Evolutionary conservation across 1,139 yeast genomes (phyloP), one percentile per base, ranked within the genome.

Genomic region (Taiozyma sp.): DNA sequence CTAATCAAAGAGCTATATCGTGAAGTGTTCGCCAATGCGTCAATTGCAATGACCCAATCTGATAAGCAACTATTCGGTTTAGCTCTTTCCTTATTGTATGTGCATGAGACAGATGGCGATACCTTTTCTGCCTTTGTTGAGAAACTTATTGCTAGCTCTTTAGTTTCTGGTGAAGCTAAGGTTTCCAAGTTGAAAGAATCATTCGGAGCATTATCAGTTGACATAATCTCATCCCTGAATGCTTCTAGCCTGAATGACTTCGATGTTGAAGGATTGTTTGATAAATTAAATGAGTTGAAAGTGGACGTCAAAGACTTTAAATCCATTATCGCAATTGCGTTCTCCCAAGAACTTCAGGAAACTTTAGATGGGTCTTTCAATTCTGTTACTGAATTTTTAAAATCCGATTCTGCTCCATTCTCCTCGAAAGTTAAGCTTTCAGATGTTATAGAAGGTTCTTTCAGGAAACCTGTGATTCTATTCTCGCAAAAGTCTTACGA

Each of bases 401-500:
- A 42, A 14, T 48, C 55, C 22, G 61, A 57, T 2, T 28, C 51
- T 4, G 56, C 55, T 6, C 56, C 58, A 7, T 55, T 54, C 46
- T 51, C 57, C 1, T 57, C 64, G 3, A 56, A 55, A 43, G 56
- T 57, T 43, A 47, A 42, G 7, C 44, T 62, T 9, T 16, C 13
- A 0, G 49, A 51, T 41, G 24, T 61, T n/a, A 39, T 59, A 12
- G 2, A 36, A 6, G 30, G 22, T 8, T 32, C 43, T 8, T 34
- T 30, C 2, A 16, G 29, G 2, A 51, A 38, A 6, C 59, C 64
- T 8, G 57, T 86, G 4, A 67, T 88, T 10, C 59, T 90, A 45
- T 79, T 83, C 23, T 78, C 87, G 0, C 76, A 80, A 6, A 77
- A 78, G 40, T 90, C 89, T 1, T 76, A 72, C 57, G 97, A 91